Percentiles rank a stretch among this genome's conserved stretches.
These are phyloP conservation scores for Mycena epipterygia DNA, from an alignment of 768 basidiomycete species.

Conservation along the genomic window DNA sequence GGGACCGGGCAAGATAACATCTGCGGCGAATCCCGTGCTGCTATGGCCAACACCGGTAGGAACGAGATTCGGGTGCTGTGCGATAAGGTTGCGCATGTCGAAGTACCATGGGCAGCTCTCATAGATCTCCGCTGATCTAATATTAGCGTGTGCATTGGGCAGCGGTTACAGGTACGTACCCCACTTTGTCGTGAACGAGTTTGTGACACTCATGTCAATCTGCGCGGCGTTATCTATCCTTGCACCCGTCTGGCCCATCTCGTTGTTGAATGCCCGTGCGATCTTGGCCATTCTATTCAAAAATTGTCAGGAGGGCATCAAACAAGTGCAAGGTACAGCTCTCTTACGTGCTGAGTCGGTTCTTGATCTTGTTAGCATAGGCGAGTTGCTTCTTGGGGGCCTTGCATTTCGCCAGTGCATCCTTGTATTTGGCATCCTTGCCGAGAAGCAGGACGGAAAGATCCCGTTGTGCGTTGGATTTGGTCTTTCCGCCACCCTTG, in stretches of 20 bases:
- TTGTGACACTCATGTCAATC: neutral
- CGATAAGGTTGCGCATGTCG: constrained; percentile 5
- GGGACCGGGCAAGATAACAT: neutral
- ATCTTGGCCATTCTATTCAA: constrained; percentile 8
- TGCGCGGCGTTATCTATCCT: neutral
- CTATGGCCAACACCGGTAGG: neutral
- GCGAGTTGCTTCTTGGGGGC: neutral
- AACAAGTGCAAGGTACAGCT: neutral
- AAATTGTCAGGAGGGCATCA: neutral
- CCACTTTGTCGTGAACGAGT: constrained; percentile 7
- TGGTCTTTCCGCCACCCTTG: constrained; percentile 11
- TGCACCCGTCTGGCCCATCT: constrained; percentile 10
- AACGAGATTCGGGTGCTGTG: constrained; percentile 2
- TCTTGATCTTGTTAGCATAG: constrained; percentile 1
- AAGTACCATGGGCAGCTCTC: neutral
- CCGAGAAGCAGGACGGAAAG: neutral
- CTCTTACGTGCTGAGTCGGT: neutral
- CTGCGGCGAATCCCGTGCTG: neutral
- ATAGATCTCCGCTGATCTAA: neutral
- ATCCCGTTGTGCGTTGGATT: neutral
- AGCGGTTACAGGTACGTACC: neutral
- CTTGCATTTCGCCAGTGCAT: neutral
- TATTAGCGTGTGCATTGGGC: neutral
- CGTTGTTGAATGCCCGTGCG: neutral
- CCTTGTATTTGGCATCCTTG: neutral